phyloP scores from a whole-genome alignment of 257 asterid genomes.

The Plantago elongata region DNA sequence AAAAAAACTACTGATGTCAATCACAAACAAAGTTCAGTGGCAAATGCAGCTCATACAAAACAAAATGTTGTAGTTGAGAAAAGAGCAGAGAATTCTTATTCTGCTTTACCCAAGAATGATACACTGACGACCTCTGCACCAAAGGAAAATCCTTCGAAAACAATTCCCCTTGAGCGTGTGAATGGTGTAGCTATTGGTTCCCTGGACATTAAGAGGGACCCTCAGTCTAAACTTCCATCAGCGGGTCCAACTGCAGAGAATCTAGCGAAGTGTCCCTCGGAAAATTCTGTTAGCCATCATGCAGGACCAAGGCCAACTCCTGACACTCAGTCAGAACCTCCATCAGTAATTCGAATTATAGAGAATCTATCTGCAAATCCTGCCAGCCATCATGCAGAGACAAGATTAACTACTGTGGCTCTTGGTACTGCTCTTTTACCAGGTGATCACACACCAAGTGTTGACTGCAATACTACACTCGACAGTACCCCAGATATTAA shows the following conservation, averaged over 20 bases:
- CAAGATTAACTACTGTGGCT: constrained; percentile 24
- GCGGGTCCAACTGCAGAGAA: constrained; percentile 28
- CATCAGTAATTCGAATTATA: constrained; percentile 22
- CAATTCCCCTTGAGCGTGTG: constrained; percentile 12
- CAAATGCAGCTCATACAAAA: constrained; percentile 37
- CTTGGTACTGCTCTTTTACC: constrained; percentile 23
- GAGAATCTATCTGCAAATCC: constrained; percentile 19
- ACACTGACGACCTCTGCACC: constrained; percentile 16
- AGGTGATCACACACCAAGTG: constrained; percentile 19
- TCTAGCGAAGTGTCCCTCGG: constrained; percentile 19
- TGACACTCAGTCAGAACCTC: constrained; percentile 23
- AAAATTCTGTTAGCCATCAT: constrained; percentile 19
- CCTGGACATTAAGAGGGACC: constrained; percentile 24
- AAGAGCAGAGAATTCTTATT: constrained; percentile 23
- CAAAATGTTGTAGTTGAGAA: constrained; percentile 36
- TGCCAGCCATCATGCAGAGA: constrained; percentile 19
- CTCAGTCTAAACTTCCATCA: constrained; percentile 19
- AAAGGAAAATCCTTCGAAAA: constrained; percentile 28
- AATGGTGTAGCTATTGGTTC: constrained; percentile 22
- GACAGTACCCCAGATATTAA: constrained; percentile 25
- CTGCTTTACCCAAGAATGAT: constrained; percentile 31
- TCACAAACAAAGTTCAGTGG: constrained; percentile 46
- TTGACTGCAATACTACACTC: constrained; percentile 14
- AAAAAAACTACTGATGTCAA: constrained; percentile 41
- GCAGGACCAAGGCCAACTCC: constrained; percentile 19